A percentile compares a stretch with the other conserved stretches of the same genome.
These are phyloP conservation scores for Pyrenula aspistea DNA, from an alignment of 495 filamentous ascomycete genomes.

Conservation along the genomic window DNA sequence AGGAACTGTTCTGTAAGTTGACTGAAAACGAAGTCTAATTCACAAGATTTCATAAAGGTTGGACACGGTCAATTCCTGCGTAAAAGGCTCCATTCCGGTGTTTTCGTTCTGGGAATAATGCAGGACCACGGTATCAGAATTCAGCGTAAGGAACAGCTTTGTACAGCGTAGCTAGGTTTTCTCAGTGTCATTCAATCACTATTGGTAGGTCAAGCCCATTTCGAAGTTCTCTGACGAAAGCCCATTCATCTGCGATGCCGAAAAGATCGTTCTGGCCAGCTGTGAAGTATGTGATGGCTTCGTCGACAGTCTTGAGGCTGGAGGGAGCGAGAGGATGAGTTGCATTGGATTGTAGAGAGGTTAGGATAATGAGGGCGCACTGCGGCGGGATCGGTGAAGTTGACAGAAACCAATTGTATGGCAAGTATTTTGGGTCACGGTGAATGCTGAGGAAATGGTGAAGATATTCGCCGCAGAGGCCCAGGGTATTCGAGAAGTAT, in stretches of 20 bases:
- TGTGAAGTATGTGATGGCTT: not conserved
- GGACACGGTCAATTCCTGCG: no score
- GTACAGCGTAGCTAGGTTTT: no score
- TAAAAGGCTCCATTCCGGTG: no score
- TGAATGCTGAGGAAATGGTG: not conserved
- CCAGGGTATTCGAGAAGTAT: not conserved
- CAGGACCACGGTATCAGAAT: no score
- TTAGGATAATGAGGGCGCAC: not conserved
- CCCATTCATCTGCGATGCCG: not conserved
- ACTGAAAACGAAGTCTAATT: no score
- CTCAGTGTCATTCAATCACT: no score
- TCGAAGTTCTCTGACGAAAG: not conserved
- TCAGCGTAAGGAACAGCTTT: no score
- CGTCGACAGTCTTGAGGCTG: not conserved
- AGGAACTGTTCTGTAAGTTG: no score
- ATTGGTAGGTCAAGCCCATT: not conserved
- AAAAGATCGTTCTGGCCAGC: not conserved
- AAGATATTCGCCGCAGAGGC: not conserved
- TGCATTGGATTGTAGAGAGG: not conserved
- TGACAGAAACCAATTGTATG: not conserved
- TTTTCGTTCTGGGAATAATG: no score
- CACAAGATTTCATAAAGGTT: no score
- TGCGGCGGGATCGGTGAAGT: not conserved
- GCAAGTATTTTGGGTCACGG: not conserved
- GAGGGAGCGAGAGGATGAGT: not conserved